Conservation (phyloP, 2,329 filamentous ascomycete genomes). For the Aspergillus brunneoviolaceus region DNA sequence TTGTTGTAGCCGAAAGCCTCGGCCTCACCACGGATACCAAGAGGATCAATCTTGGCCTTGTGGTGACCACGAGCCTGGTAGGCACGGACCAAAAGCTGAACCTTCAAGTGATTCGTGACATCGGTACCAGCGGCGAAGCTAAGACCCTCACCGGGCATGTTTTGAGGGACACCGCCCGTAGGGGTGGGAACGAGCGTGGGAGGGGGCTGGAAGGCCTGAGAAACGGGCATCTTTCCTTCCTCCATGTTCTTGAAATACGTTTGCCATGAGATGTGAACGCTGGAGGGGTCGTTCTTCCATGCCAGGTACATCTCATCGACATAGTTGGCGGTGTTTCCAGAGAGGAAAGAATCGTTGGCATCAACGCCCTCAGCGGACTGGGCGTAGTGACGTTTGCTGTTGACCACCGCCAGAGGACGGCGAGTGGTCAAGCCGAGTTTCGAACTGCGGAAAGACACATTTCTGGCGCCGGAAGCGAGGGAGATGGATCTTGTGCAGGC, state of each 20-base stretch:
- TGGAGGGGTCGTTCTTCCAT: conserved; percentile 91
- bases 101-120: conserved; percentile 94
- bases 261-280: conserved; percentile 97
- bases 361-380: conserved; percentile 65
- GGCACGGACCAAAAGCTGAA: conserved; percentile 92
- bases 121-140: conserved; percentile 71
- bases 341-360: conserved; percentile 92
- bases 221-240: conserved; percentile 94
- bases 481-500: conserved; percentile 35
- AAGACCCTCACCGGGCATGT: conserved; percentile 68
- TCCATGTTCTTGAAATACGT: conserved; percentile 99
- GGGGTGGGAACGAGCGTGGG: conserved; percentile 85
- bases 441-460: conserved; percentile 29
- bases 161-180: conserved; percentile 71
- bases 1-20: conserved; percentile 81
- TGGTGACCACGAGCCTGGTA: conserved; percentile 98
- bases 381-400: conserved; percentile 56
- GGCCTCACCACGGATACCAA: conserved; percentile 85
- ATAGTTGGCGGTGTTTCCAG: conserved; percentile 96
- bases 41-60: conserved; percentile 95
- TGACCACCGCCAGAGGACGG: conserved; percentile 45
- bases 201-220: conserved; percentile 93
- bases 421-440: conserved; percentile 39
- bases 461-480: conserved; percentile 33
- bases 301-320: conserved; percentile 99